These are phyloP conservation scores for Allium sativum DNA, from an alignment of 106 monocot genomes.

Conservation along the genomic window DNA sequence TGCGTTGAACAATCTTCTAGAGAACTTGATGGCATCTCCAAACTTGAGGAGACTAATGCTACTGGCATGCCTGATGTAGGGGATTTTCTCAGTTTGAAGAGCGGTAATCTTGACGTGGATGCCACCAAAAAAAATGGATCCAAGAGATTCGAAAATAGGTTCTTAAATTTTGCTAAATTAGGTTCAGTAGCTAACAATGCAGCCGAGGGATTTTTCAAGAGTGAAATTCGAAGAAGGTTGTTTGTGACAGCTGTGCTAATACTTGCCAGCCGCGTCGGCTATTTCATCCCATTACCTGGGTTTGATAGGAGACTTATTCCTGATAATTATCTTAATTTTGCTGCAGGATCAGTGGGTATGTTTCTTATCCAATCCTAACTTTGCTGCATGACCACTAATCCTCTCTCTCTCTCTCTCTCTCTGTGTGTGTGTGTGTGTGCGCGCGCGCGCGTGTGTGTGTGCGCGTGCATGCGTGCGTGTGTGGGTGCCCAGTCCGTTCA, in stretches of 20 bases:
- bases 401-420: background rate
- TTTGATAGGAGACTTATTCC: constrained; percentile 89
- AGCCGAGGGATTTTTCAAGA: constrained; percentile 86
- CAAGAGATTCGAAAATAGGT: constrained; percentile 57
- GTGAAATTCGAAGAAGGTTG: constrained; percentile 86
- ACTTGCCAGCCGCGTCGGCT: constrained; percentile 69
- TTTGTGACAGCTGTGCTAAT: constrained; percentile 79
- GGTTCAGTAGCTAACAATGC: constrained; percentile 61
- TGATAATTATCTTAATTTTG: constrained; percentile 77
- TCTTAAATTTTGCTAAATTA: constrained; percentile 55
- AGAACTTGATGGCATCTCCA: background rate
- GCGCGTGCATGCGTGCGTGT: too few species aligned
- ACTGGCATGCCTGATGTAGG: background rate
- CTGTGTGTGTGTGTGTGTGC: background rate
- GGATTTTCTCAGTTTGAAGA: background rate
- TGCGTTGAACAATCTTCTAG: constrained; percentile 2
- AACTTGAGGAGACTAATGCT: background rate
- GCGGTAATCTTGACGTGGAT: constrained; percentile 7
- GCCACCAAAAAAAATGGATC: background rate
- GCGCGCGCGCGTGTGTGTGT: too few species aligned
- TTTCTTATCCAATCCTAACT: background rate
- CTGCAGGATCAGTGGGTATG: constrained; percentile 74
- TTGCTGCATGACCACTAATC: background rate
- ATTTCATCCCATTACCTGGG: constrained; percentile 89
- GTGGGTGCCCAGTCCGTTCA: too few species aligned